Percentiles rank a stretch among this genome's conserved stretches.
phyloP scores from a whole-genome alignment of 1,284 basidiomycete species.

The Ceratobasidium sp. region DNA sequence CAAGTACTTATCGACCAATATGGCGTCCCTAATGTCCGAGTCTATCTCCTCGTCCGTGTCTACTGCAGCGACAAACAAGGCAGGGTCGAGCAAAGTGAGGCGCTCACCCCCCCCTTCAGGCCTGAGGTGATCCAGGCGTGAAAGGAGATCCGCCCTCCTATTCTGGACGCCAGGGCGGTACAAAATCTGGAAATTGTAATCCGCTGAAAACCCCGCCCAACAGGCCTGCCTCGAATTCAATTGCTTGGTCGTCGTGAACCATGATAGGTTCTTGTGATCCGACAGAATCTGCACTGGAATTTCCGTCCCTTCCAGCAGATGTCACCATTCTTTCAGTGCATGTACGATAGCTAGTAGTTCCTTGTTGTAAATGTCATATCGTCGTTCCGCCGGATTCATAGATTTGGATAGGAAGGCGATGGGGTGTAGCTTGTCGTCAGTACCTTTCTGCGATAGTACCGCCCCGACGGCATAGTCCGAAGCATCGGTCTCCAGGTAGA shows the following conservation, averaged over 20 bases:
- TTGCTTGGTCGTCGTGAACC: too few species aligned
- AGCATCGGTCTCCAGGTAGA: conserved; percentile 50
- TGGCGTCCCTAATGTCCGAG: too few species aligned
- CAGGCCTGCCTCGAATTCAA: too few species aligned
- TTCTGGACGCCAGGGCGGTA: conserved; percentile 55
- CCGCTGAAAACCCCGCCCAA: conserved; percentile 50
- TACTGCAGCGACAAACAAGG: not conserved
- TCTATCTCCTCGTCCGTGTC: not conserved
- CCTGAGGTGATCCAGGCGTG: too few species aligned
- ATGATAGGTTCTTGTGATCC: too few species aligned
- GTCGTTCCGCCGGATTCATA: conserved; percentile 49
- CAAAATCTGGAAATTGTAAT: conserved; percentile 53
- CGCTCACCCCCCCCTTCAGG: too few species aligned
- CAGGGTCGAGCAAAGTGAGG: not conserved
- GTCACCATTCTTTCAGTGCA: conserved; percentile 55
- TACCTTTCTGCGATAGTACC: conserved; percentile 46
- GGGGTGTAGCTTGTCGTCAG: conserved; percentile 47
- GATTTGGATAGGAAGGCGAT: conserved; percentile 49
- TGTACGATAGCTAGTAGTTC: conserved; percentile 58
- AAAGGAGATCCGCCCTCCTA: too few species aligned
- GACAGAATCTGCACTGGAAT: too few species aligned
- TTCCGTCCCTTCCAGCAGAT: conserved; percentile 51
- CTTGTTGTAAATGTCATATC: conserved; percentile 54
- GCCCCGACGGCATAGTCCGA: conserved; percentile 50
- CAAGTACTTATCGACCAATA: too few species aligned